phyloP scores from a whole-genome alignment of 495 filamentous ascomycete genomes.

The Apodospora peruviana region DNA sequence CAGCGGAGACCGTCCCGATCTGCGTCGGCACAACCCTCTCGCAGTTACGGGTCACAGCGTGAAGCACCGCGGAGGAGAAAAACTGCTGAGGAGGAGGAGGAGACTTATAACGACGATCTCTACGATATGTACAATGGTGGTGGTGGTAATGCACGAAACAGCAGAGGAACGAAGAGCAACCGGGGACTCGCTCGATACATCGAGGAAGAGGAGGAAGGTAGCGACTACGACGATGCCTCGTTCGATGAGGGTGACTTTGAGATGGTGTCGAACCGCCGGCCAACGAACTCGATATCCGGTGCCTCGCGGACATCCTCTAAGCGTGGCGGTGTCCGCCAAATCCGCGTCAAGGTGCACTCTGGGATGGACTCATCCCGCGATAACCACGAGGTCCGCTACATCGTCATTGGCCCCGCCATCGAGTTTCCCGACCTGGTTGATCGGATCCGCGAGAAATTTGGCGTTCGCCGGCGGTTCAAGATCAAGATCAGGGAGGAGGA shows the following conservation, averaged over 20 bases:
- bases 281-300: slow-evolving; percentile 32
- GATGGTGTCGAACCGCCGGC: slow-evolving; percentile 54
- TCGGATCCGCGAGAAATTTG: slow-evolving; percentile 80
- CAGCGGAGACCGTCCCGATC: slow-evolving; percentile 28
- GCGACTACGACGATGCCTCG: slow-evolving; percentile 62
- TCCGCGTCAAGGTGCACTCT: slow-evolving; percentile 84
- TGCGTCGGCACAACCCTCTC: slow-evolving; percentile 34
- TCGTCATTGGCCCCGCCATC: slow-evolving; percentile 73
- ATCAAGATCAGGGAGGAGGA: slow-evolving; percentile 84
- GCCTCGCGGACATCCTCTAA: slow-evolving; percentile 33
- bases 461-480: slow-evolving; percentile 62
- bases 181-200: slow-evolving; percentile 54
- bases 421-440: slow-evolving; percentile 70
- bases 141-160: slow-evolving; percentile 25
- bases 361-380: slow-evolving; percentile 30
- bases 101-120: slow-evolving; percentile 59
- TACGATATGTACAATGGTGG: slow-evolving; percentile 63
- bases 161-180: slow-evolving; percentile 22
- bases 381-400: slow-evolving; percentile 73
- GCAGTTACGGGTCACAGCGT: slow-evolving; percentile 47
- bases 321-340: slow-evolving; percentile 48
- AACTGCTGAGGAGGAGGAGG: slow-evolving; percentile 49
- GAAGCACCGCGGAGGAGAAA: slow-evolving; percentile 23
- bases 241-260: slow-evolving; percentile 79
- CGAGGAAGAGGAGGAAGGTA: slow-evolving; percentile 66